Evolutionary conservation across 2,329 filamentous ascomycete species (phyloP).

Genomic region (Ascochyta lentis): DNA sequence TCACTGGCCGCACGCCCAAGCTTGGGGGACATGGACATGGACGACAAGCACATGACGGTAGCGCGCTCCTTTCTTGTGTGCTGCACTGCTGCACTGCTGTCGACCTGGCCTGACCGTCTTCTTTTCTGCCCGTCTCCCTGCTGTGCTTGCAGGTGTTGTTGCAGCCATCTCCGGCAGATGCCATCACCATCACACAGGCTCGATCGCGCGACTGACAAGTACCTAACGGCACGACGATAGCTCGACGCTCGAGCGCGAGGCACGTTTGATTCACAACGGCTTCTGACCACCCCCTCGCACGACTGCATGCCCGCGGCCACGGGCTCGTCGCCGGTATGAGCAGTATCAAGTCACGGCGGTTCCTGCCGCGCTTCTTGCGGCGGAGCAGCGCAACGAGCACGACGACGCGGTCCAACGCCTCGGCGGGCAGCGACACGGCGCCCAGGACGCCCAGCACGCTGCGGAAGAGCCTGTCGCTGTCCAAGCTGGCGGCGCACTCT

Average conservation of each 20-base stretch:
- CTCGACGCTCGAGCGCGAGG: background rate
- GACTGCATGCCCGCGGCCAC: constrained; percentile 28
- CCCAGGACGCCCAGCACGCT: constrained; percentile 24
- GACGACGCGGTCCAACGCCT: constrained; percentile 28
- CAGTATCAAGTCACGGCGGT: constrained; percentile 45
- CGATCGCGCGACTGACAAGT: no score
- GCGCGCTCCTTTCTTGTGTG: constrained; percentile 3
- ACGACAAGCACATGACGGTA: background rate
- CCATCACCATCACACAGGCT: background rate
- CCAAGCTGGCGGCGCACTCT: constrained; percentile 38
- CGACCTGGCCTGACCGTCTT: constrained; percentile 10
- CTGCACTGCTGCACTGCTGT: constrained; percentile 2
- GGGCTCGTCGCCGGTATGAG: constrained; percentile 39
- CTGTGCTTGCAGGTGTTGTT: background rate
- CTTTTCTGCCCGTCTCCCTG: constrained; percentile 10
- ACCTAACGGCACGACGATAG: background rate
- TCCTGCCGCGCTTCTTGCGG: constrained; percentile 39
- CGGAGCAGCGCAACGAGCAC: constrained; percentile 37
- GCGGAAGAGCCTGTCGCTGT: constrained; percentile 40
- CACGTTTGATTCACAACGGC: constrained; percentile 1
- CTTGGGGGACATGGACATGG: constrained; percentile 7
- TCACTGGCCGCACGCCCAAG: background rate
- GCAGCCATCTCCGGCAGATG: background rate
- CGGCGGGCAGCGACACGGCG: constrained; percentile 32
- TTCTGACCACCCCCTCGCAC: background rate